Conservation (phyloP, 345 rosid species). For the Cochlearia excelsa region DNA sequence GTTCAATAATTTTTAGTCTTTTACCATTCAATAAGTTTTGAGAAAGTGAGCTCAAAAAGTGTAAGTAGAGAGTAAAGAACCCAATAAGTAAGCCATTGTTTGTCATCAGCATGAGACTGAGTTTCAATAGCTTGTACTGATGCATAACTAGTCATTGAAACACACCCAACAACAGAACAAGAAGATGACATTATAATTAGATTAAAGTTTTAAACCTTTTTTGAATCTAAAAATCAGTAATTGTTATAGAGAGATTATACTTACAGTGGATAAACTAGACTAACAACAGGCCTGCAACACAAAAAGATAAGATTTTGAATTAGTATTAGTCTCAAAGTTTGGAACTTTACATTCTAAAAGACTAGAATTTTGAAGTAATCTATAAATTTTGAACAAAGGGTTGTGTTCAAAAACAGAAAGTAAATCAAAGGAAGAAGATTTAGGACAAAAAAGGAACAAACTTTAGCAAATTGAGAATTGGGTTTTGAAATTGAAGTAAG, state of each 20-base stretch:
- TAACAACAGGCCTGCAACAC: slow-evolving; percentile 79
- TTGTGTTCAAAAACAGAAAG: not conserved
- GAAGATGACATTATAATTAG: not conserved
- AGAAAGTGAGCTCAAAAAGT: slow-evolving; percentile 87
- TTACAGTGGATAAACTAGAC: slow-evolving; percentile 94
- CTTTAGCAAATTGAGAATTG: not conserved
- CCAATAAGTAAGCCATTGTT: slow-evolving; percentile 97
- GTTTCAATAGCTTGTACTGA: slow-evolving; percentile 87
- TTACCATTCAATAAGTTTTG: slow-evolving; percentile 85
- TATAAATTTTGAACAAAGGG: not conserved
- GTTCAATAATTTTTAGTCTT: not conserved
- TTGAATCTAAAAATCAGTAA: too few species aligned
- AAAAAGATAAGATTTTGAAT: slow-evolving; percentile 2
- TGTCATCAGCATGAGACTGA: slow-evolving; percentile 74
- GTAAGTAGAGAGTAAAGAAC: slow-evolving; percentile 85
- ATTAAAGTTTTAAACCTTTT: too few species aligned
- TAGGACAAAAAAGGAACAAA: slow-evolving; percentile 4
- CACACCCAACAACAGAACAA: slow-evolving; percentile 16
- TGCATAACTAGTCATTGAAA: slow-evolving; percentile 57
- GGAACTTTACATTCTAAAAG: slow-evolving; percentile 3
- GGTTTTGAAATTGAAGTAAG: not conserved
- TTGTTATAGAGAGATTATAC: slow-evolving; percentile 26
- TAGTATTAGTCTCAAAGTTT: not conserved
- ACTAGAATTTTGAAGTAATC: not conserved
- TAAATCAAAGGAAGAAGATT: not conserved